Base-by-base conservation (phyloP, 2,329 filamentous ascomycete species). In the Paecilomyces dactylethromorphus region DNA sequence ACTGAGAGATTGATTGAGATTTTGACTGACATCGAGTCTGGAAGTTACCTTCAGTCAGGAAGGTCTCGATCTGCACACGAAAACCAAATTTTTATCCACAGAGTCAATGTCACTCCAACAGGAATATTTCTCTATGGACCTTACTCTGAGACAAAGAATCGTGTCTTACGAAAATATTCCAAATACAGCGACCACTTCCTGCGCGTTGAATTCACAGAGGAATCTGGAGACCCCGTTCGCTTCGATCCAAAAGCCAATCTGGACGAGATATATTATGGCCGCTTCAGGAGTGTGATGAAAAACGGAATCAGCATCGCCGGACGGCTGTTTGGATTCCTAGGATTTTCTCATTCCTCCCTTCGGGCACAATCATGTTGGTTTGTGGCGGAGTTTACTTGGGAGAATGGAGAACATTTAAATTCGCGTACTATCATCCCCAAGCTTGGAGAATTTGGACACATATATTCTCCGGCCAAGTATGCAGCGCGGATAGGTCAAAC, bases 261-360 rank as follows among this genome's bases (percentile, higher is more conserved):
- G 6, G 61, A 64, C 21, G 55, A 62, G 4, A 60, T 71, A 3
- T 66, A 66, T 32, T 21, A 57, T 39, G 64, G 69, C 0, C 83
- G 87, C 0, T 92, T 92, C 71, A 82, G 82, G 56, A 62, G 68
- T 0, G 74, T 91, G 0, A 77, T 94, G 8, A 70, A 76, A 2
- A 66, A 78, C 0, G 86, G 86, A 0, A 83, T 95, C 29, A 67
- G 74, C 0, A 83, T 93, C 56, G 88, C 82, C 2, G 88, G 85
- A 0, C 78, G 85, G 12, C 68, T 72, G 0, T 91, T 85, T 66
- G 72, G 74, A 0, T 93, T 92, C 66, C 78, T 93, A 0, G 90
- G 90, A 0, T 93, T 92, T 70, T 92, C 89, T 0, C 87, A 92
- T 70, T 93, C 89, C 0, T 92, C 89, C 0, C 79, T 93, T 3